Percentiles rank a stretch among this genome's conserved stretches.
Conservation (phyloP, 352 stramenopile genomes). For the Phytophthora fragariaefolia region DNA sequence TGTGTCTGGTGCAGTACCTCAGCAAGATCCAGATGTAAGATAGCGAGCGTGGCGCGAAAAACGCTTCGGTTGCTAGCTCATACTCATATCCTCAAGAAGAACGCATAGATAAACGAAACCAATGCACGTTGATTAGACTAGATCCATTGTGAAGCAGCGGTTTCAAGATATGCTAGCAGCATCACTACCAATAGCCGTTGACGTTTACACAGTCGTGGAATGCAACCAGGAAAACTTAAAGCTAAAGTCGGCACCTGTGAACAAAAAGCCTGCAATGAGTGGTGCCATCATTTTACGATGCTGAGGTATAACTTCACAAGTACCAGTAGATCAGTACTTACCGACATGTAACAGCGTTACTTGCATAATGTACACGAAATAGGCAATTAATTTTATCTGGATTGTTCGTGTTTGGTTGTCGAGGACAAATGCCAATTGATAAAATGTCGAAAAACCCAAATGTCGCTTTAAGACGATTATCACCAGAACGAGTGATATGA, state of each 20-base stretch:
- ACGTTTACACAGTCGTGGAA: background rate
- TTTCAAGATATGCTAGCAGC: too few species aligned
- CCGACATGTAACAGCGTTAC: background rate
- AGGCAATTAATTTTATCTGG: background rate
- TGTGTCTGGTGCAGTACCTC: slow-evolving; percentile 89
- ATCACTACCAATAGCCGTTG: too few species aligned
- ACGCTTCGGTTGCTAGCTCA: slow-evolving; percentile 8
- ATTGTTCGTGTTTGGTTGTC: background rate
- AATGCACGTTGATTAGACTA: slow-evolving; percentile 34
- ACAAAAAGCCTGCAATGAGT: background rate
- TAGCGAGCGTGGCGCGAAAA: slow-evolving; percentile 1
- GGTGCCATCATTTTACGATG: background rate
- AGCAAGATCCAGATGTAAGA: slow-evolving; percentile 90
- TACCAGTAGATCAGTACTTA: background rate
- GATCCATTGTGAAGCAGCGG: too few species aligned
- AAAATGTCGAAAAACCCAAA: background rate
- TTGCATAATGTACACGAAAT: background rate
- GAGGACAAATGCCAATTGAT: background rate
- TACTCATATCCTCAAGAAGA: slow-evolving; percentile 18
- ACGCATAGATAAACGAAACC: slow-evolving; percentile 34
- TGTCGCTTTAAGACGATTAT: background rate
- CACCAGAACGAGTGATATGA: background rate
- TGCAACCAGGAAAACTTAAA: background rate
- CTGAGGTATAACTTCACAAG: background rate
- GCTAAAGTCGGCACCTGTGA: background rate